phyloP scores from a whole-genome alignment of 225 moss, liverwort and hornwort species.

The Bryoerythrophyllum caledonicum region DNA sequence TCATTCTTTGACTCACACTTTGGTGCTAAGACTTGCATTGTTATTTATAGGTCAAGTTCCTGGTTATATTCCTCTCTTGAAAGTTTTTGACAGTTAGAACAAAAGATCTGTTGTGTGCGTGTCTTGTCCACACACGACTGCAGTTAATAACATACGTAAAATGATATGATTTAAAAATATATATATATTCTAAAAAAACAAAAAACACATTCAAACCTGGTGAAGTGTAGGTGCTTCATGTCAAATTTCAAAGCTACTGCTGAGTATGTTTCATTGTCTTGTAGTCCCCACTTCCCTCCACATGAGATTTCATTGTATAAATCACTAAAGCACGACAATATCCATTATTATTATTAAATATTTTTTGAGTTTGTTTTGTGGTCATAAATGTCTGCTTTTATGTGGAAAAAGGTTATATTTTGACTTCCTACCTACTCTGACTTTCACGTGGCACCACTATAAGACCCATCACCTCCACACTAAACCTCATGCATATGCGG shows the following conservation, averaged over 20 bases:
- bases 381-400: no score
- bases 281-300: no score
- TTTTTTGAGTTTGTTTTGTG: neutral
- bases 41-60: neutral
- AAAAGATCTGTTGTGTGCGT: no score
- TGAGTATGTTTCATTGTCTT: neutral
- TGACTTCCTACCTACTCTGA: neutral
- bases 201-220: neutral
- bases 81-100: neutral
- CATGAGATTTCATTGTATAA: neutral
- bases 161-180: neutral
- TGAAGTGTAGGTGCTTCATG: neutral
- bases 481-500: slow-evolving; percentile 1
- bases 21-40: neutral
- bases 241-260: neutral
- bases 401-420: neutral
- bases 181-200: no score
- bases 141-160: neutral
- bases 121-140: neutral
- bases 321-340: neutral
- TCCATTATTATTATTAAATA: neutral
- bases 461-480: no score
- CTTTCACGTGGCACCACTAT: slow-evolving; percentile 17
- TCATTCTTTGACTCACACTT: neutral
- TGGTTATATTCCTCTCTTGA: neutral